These are phyloP conservation scores for Colletotrichum agaves DNA, from an alignment of 2,329 filamentous ascomycete species.

Conservation along the genomic window DNA sequence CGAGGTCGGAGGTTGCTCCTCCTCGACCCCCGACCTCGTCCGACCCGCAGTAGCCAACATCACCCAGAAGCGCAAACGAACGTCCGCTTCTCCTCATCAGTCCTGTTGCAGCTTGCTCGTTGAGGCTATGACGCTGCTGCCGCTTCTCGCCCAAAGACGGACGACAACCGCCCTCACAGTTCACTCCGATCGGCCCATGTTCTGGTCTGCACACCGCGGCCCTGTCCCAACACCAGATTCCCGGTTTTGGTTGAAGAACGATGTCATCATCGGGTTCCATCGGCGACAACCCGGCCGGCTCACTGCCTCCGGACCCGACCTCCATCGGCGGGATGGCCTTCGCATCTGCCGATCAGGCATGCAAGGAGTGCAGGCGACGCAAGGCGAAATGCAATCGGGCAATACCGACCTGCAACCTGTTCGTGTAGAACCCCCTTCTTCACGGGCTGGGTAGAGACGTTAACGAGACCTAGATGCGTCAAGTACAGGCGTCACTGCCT, in stretches of 20 bases:
- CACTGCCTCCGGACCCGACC: conserved; percentile 6
- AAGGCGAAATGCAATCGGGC: conserved; percentile 53
- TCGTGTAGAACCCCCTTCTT: conserved; percentile 44
- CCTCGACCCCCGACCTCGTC: conserved; percentile 12
- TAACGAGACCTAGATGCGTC: conserved; percentile 43
- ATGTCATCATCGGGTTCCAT: conserved; percentile 21
- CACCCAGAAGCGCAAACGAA: conserved; percentile 6
- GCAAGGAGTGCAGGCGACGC: conserved; percentile 53
- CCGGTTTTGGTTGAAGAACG: background rate
- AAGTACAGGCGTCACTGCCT: conserved; percentile 58
- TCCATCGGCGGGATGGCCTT: conserved; percentile 36
- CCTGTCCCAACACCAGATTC: background rate
- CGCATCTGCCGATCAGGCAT: conserved; percentile 48
- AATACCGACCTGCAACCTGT: conserved; percentile 52
- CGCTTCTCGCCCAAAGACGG: background rate
- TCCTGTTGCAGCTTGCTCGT: background rate
- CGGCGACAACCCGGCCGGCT: conserved; percentile 6
- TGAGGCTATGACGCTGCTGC: conserved; percentile 6
- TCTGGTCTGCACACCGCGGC: background rate
- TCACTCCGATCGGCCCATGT: background rate
- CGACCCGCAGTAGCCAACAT: background rate
- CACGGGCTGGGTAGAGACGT: background rate
- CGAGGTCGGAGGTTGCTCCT: too few species aligned
- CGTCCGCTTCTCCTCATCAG: background rate
- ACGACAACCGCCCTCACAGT: conserved; percentile 24